These are phyloP conservation scores for Dactylellina leptospora DNA, from an alignment of 2,329 filamentous ascomycete genomes.

Conservation along the genomic window DNA sequence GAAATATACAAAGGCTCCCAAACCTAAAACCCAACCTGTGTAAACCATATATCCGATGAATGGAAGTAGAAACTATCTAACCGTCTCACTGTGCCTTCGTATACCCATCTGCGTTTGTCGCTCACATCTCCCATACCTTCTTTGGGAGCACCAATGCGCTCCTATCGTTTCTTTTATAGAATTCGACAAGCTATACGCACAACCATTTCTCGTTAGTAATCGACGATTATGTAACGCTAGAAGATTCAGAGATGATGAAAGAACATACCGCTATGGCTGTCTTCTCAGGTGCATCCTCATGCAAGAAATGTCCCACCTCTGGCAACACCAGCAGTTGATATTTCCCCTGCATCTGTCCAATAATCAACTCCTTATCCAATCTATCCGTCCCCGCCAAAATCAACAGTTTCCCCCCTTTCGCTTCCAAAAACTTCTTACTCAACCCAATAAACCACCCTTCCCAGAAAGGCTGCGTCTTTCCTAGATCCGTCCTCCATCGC, in stretches of 20 bases:
- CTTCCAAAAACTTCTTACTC: slow-evolving; percentile 84
- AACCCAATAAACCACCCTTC: slow-evolving; percentile 90
- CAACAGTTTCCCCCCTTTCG: slow-evolving; percentile 82
- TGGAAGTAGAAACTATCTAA: neutral
- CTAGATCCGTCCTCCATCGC: slow-evolving; percentile 87
- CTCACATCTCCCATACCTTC: slow-evolving; percentile 79
- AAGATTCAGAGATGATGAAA: too few relatives aligned
- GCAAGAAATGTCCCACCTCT: slow-evolving; percentile 94
- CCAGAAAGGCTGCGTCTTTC: slow-evolving; percentile 88
- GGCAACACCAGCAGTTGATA: slow-evolving; percentile 95
- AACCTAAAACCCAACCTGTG: neutral
- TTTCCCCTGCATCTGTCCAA: slow-evolving; percentile 98
- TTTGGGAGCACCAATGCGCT: slow-evolving; percentile 85
- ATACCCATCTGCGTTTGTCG: neutral
- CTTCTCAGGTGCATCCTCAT: slow-evolving; percentile 92
- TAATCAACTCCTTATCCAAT: slow-evolving; percentile 88
- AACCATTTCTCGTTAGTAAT: neutral
- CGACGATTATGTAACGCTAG: too few relatives aligned
- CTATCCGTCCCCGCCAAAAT: slow-evolving; percentile 88
- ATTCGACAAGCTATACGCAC: slow-evolving; percentile 74
- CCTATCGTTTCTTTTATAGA: slow-evolving; percentile 89
- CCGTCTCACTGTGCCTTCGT: neutral
- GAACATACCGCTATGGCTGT: slow-evolving; percentile 72
- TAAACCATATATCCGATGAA: neutral
- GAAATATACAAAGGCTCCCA: slow-evolving; percentile 13